Conservation (phyloP, 257 asterid genomes). For the Nicotiana tabacum region DNA sequence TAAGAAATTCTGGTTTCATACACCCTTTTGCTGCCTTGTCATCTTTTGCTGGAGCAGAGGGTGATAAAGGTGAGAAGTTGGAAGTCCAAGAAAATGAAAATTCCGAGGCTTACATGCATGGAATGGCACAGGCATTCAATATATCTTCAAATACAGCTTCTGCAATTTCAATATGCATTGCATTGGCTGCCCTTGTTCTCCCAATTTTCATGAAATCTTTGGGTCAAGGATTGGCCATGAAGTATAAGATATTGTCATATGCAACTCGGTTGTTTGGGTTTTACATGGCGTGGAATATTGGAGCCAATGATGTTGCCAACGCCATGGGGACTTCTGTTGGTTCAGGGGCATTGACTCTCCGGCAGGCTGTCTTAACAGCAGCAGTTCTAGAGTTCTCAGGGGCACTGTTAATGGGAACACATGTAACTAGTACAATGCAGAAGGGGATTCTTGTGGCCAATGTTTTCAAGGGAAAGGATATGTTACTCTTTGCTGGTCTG, state of each 20-base stretch:
- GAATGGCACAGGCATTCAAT: conserved; percentile 79
- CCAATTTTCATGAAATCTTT: conserved; percentile 73
- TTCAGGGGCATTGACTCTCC: conserved; percentile 76
- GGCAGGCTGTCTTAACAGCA: conserved; percentile 78
- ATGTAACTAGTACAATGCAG: conserved; percentile 96
- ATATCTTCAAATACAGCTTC: conserved; percentile 72
- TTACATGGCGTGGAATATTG: conserved; percentile 98
- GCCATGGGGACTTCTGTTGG: conserved; percentile 99
- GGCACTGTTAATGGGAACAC: conserved; percentile 85
- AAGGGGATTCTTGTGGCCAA: conserved; percentile 81
- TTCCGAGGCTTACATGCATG: conserved; percentile 31
- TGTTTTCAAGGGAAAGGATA: conserved; percentile 84
- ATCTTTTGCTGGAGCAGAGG: conserved; percentile 56
- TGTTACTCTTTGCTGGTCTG: conserved; percentile 82
- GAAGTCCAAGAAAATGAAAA: conserved; percentile 17
- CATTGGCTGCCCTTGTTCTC: conserved; percentile 55
- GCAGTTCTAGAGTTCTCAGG: conserved; percentile 88
- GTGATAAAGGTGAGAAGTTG: conserved; percentile 20
- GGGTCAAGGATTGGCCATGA: conserved; percentile 49
- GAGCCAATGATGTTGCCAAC: conserved; percentile 95
- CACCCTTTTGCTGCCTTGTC: conserved; percentile 56
- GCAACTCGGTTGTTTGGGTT: conserved; percentile 70
- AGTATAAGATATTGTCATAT: conserved; percentile 55
- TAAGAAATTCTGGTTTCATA: conserved; percentile 16
- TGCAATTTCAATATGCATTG: conserved; percentile 69